Conservation (phyloP, 176 grass and related monocot genomes). For the Musa itinerans region DNA sequence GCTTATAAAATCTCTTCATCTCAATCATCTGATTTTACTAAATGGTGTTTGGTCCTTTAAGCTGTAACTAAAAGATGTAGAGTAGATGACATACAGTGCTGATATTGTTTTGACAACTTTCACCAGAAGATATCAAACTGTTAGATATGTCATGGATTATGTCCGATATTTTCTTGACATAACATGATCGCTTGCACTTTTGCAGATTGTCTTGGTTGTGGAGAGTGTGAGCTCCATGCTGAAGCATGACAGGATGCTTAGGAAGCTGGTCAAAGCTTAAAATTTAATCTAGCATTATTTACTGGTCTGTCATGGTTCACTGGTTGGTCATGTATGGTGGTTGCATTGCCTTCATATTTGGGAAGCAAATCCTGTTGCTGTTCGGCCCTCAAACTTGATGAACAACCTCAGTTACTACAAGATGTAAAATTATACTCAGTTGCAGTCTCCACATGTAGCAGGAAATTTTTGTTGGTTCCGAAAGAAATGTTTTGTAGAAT, state of each 20-base stretch:
- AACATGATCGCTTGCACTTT: constrained; percentile 20
- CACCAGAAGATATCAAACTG: constrained; percentile 4
- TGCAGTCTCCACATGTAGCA: not conserved
- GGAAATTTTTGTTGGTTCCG: not conserved
- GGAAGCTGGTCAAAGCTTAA: constrained; percentile 24
- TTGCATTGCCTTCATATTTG: not conserved
- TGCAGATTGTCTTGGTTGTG: constrained; percentile 71
- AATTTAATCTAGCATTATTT: not conserved
- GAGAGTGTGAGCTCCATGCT: constrained; percentile 72
- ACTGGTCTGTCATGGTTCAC: not conserved
- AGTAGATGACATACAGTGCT: too few species aligned
- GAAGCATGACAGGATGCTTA: constrained; percentile 77
- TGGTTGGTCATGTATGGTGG: not conserved
- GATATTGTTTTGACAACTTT: not conserved
- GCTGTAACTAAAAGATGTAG: too few species aligned
- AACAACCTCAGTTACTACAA: not conserved
- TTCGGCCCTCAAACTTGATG: not conserved
- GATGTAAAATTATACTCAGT: not conserved
- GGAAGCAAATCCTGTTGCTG: not conserved
- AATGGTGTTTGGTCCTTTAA: not conserved
- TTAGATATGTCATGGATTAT: not conserved
- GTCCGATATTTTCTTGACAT: not conserved
- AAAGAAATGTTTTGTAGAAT: not conserved
- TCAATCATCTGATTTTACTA: not conserved
- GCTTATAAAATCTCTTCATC: not conserved